Evolutionary conservation across 257 asterid genomes (phyloP), one percentile per base, ranked within the genome.

Genomic region (Primulina tabacum): DNA sequence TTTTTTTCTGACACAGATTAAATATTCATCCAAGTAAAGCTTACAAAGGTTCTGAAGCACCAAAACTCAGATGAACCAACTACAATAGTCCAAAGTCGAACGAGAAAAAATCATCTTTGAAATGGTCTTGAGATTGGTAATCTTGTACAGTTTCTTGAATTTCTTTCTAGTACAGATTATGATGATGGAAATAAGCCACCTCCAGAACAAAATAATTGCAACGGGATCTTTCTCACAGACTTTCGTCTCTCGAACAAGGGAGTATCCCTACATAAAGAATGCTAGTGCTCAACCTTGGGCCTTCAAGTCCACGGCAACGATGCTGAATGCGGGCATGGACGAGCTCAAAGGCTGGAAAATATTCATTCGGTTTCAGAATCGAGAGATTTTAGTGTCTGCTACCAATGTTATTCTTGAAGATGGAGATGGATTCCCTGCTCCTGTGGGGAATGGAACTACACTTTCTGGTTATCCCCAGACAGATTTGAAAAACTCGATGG

Each of bases 241-340:
- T 3, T 82, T 81, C 55, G 20, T 74, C 8, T 77, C 77, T 7
- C 79, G 78, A 56, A 68, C 74, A 1, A 79, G 66, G 29, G 29
- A 28, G 29, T 28, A 28, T 28, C 29, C 29, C 29, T 28, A 28
- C 29, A 28, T 28, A 28, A 28, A 75, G 81, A 85, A 85, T 65
- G 85, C 74, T 33, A 71, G 71, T 8, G 85, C 87, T 24, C 89
- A 85, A 59, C 81, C 85, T 7, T 82, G 85, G 89, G 80, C 85
- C 5, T 85, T 85, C 58, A 80, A 71, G 62, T 74, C 85, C 47
- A 69, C 17, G 12, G 81, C 79, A 30, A 76, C 85, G 2, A 58
- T 82, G 34, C 75, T 83, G 34, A 84, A 82, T 64, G 67, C 83
- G 1, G 87, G 85, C n/a, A n/a, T 28, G 29, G 2, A 28, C 29